These are phyloP conservation scores for Gossypium laxum DNA, from an alignment of 441 rosid genomes.

Conservation along the genomic window DNA sequence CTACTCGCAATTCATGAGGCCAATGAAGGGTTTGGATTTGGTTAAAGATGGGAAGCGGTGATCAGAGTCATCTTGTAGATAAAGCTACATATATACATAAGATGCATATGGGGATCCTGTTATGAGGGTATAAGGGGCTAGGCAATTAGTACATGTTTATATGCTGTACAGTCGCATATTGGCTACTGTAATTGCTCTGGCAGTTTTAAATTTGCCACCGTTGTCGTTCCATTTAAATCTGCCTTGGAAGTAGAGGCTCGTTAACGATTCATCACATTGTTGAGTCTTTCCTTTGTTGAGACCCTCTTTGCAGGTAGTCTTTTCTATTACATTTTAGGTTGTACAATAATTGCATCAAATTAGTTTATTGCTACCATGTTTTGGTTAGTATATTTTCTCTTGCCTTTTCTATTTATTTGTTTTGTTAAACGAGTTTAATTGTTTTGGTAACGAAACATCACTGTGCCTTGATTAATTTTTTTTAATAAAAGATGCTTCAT, in stretches of 20 bases:
- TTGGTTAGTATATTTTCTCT: not conserved
- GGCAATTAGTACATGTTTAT: slow-evolving; percentile 30
- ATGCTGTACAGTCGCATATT: slow-evolving; percentile 42
- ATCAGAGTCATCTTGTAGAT: slow-evolving; percentile 28
- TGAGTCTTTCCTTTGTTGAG: not conserved
- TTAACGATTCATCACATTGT: not conserved
- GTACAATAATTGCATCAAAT: not conserved
- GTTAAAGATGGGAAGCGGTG: slow-evolving; percentile 24
- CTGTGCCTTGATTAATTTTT: not conserved
- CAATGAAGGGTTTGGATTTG: slow-evolving; percentile 87
- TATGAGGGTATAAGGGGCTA: slow-evolving; percentile 11
- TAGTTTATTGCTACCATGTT: not conserved
- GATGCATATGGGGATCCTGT: slow-evolving; percentile 9
- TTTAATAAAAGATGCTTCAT: not conserved
- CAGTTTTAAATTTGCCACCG: slow-evolving; percentile 38
- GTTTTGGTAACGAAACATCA: not conserved
- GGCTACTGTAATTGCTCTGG: slow-evolving; percentile 29
- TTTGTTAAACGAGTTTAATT: not conserved
- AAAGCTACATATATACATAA: slow-evolving; percentile 6
- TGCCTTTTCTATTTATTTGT: not conserved
- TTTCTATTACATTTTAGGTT: not conserved
- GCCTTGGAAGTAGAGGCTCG: not conserved
- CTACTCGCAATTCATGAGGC: slow-evolving; percentile 92
- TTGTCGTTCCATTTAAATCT: not conserved
- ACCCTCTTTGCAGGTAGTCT: not conserved